These are phyloP conservation scores for Leccinum fuscescens DNA, from an alignment of 1,284 basidiomycete genomes.

Conservation along the genomic window DNA sequence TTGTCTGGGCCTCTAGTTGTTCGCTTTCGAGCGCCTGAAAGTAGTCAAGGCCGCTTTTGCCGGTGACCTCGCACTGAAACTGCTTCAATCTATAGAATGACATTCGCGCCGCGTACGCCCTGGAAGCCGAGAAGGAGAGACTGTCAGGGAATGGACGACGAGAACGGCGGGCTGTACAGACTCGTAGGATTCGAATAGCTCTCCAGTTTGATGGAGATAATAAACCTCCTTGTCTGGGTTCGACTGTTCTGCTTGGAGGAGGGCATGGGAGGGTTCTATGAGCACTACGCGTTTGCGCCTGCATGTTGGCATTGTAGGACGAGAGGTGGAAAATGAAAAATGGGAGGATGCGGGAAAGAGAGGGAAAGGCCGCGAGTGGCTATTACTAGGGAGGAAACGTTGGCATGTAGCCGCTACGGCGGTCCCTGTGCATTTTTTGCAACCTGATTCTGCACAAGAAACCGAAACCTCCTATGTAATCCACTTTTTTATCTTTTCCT, in stretches of 20 bases:
- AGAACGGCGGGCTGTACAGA: constrained; percentile 40
- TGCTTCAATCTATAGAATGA: constrained; percentile 92
- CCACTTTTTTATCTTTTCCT: constrained; percentile 6
- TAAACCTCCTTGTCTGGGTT: constrained; percentile 77
- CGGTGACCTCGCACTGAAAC: constrained; percentile 94
- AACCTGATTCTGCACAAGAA: constrained; percentile 26
- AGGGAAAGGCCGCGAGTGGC: constrained; percentile 39
- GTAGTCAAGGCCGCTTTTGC: constrained; percentile 90
- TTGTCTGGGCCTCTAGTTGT: constrained; percentile 79
- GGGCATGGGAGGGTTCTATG: constrained; percentile 70
- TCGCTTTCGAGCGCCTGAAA: constrained; percentile 93
- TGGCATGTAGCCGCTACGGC: constrained; percentile 36
- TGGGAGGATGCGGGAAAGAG: constrained; percentile 35
- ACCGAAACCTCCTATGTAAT: constrained; percentile 18
- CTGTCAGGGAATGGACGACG: constrained; percentile 22
- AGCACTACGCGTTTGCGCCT: constrained; percentile 89
- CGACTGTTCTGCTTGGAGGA: constrained; percentile 60
- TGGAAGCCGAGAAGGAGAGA: constrained; percentile 37
- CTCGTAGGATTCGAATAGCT: constrained; percentile 95
- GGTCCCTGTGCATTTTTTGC: constrained; percentile 39
- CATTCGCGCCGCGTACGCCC: constrained; percentile 87
- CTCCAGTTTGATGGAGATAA: constrained; percentile 89
- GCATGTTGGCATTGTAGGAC: constrained; percentile 76
- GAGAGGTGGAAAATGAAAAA: constrained; percentile 24
- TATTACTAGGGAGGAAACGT: constrained; percentile 40